These are phyloP conservation scores for Xeromyces bisporus DNA, from an alignment of 495 filamentous ascomycete genomes.

Conservation along the genomic window DNA sequence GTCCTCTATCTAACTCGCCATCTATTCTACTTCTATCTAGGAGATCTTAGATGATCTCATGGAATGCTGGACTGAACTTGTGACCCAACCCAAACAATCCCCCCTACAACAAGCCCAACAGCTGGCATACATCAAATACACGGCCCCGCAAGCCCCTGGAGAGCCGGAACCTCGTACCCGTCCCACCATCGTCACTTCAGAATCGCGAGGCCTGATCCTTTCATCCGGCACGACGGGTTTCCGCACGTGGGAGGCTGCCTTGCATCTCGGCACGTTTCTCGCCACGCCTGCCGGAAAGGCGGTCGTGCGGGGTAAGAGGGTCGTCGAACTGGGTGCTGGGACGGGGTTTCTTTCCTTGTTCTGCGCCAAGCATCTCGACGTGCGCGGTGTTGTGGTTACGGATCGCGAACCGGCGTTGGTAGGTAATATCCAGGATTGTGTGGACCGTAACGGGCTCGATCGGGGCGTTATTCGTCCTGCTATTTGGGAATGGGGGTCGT, in stretches of 20 bases:
- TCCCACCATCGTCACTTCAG: conserved; percentile 29
- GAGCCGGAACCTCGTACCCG: conserved; percentile 1
- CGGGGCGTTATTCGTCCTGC: conserved; percentile 21
- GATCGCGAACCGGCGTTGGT: conserved; percentile 67
- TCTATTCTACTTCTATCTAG: conserved; percentile 31
- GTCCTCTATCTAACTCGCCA: background rate
- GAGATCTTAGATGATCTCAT: conserved; percentile 63
- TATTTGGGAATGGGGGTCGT: conserved; percentile 25
- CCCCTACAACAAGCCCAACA: conserved; percentile 50
- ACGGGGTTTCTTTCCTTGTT: conserved; percentile 75
- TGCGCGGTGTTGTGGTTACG: conserved; percentile 48
- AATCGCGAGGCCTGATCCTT: conserved; percentile 59
- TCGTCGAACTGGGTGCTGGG: conserved; percentile 81
- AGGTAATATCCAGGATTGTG: conserved; percentile 46
- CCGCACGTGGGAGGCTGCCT: conserved; percentile 83
- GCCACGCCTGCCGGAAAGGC: conserved; percentile 21
- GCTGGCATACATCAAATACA: conserved; percentile 60
- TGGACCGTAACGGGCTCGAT: conserved; percentile 47
- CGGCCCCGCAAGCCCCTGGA: conserved; percentile 18
- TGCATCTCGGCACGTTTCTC: conserved; percentile 70
- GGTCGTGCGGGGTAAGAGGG: conserved; percentile 35
- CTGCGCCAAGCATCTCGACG: conserved; percentile 56
- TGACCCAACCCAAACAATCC: conserved; percentile 40
- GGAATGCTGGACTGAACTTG: conserved; percentile 37
- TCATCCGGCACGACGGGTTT: conserved; percentile 66